phyloP scores from a whole-genome alignment of 768 basidiomycete species.

The Boletales sp. region DNA sequence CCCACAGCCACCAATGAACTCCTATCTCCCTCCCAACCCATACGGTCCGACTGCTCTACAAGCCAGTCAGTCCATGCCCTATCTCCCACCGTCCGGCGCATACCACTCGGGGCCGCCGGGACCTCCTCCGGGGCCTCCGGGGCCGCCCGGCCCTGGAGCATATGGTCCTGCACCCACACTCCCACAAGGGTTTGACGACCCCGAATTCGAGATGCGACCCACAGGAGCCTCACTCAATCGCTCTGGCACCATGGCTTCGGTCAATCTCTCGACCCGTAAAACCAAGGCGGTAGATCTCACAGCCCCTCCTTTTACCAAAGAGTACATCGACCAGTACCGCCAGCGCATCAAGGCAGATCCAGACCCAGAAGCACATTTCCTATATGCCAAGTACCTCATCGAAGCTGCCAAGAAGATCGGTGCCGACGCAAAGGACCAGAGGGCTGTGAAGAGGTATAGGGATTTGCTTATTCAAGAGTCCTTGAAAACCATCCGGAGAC shows the following conservation, averaged over 20 bases:
- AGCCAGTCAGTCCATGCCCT: conserved; percentile 28
- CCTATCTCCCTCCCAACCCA: conserved; percentile 20
- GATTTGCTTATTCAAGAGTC: conserved; percentile 85
- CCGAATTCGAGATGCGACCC: conserved; percentile 54
- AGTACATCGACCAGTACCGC: conserved; percentile 97
- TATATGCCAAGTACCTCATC: conserved; percentile 98
- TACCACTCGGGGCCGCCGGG: conserved; percentile 21
- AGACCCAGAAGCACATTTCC: conserved; percentile 96
- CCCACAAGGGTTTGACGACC: conserved; percentile 32
- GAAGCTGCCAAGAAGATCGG: conserved; percentile 95
- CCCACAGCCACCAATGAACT: conserved; percentile 14
- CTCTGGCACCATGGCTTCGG: conserved; percentile 54
- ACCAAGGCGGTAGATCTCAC: conserved; percentile 80
- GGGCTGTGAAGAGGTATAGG: conserved; percentile 85
- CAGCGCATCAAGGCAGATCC: conserved; percentile 96
- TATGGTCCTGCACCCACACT: conserved; percentile 26
- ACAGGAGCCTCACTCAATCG: conserved; percentile 47
- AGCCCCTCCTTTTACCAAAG: conserved; percentile 87
- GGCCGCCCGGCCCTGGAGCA: conserved; percentile 7
- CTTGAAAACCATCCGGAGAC: conserved; percentile 85
- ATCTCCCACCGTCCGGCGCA: conserved; percentile 30
- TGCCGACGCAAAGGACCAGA: conserved; percentile 66
- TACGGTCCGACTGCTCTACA: conserved; percentile 24
- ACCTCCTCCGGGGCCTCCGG: conserved; percentile 16
- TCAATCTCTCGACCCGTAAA: conserved; percentile 56